phyloP scores from a whole-genome alignment of 805 yeast species.

The Maudiozyma bulderi region DNA sequence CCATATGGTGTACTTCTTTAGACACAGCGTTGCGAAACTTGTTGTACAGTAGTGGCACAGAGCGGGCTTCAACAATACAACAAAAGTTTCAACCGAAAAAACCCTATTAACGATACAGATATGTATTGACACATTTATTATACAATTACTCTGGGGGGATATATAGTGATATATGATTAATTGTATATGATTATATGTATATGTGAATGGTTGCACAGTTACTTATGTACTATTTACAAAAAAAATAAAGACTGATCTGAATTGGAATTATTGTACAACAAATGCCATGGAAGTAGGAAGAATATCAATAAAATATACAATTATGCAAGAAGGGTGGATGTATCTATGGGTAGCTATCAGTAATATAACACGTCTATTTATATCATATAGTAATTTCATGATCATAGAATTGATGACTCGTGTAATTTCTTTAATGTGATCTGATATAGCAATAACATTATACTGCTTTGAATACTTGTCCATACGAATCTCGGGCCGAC shows the following conservation, averaged over 20 bases:
- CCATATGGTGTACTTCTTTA: no score
- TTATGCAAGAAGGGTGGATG: background rate
- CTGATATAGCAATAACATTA: slow-evolving; percentile 86
- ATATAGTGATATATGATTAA: background rate
- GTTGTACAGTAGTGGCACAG: no score
- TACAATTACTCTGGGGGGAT: background rate
- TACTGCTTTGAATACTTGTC: slow-evolving; percentile 92
- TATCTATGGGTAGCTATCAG: no score
- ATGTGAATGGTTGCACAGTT: background rate
- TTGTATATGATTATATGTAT: background rate
- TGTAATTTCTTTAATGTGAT: slow-evolving; percentile 45
- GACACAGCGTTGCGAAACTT: no score
- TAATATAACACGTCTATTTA: no score
- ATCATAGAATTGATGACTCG: slow-evolving; percentile 3
- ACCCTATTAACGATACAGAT: no score
- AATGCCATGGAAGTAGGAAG: background rate
- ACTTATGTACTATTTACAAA: background rate
- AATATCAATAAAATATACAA: background rate
- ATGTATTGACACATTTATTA: no score
- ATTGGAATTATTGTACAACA: background rate
- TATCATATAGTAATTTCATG: no score
- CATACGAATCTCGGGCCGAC: slow-evolving; percentile 95
- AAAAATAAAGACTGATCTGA: background rate
- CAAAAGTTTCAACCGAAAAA: no score
- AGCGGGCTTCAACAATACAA: no score